A percentile compares a stretch with the other conserved stretches of the same genome.
Evolutionary conservation across 2,329 filamentous ascomycete genomes (phyloP).

Genomic region (Claviceps monticola): DNA sequence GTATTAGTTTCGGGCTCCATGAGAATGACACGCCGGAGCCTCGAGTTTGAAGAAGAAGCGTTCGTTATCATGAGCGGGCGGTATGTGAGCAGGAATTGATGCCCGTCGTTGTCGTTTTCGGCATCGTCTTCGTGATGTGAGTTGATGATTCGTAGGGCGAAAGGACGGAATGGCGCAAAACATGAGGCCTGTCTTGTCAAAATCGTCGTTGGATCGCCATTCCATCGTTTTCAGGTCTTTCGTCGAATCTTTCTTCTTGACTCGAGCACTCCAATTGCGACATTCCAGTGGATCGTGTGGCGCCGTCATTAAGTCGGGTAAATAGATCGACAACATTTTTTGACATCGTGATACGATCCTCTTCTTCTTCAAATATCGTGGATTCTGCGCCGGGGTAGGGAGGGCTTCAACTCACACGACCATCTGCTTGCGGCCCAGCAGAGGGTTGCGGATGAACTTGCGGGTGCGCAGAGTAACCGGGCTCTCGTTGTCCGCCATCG

Average conservation of each 20-base stretch:
- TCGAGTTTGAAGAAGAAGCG: neutral
- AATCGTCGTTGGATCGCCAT: neutral
- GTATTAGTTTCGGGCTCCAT: constrained; percentile 3
- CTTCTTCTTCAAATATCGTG: neutral
- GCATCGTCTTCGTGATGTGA: no score
- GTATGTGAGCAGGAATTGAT: neutral
- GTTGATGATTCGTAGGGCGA: no score
- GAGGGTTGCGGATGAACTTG: constrained; percentile 99
- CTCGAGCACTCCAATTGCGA: neutral
- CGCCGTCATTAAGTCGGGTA: neutral
- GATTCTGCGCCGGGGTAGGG: neutral
- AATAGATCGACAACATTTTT: neutral
- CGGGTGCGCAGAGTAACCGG: constrained; percentile 85
- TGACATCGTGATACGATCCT: constrained; percentile 1
- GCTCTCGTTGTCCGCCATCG: constrained; percentile 74
- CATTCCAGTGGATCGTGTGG: neutral
- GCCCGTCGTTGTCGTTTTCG: neutral
- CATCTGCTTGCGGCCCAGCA: constrained; percentile 98
- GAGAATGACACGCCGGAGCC: neutral
- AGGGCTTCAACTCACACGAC: constrained; percentile 66
- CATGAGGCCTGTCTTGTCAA: neutral
- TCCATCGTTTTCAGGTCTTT: neutral
- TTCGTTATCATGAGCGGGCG: constrained; percentile 5
- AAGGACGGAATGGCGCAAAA: neutral
- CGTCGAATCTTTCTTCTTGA: neutral